Evolutionary conservation across 179 eudicot genomes (phyloP).

Genomic region (Heliamphora pulchella): DNA sequence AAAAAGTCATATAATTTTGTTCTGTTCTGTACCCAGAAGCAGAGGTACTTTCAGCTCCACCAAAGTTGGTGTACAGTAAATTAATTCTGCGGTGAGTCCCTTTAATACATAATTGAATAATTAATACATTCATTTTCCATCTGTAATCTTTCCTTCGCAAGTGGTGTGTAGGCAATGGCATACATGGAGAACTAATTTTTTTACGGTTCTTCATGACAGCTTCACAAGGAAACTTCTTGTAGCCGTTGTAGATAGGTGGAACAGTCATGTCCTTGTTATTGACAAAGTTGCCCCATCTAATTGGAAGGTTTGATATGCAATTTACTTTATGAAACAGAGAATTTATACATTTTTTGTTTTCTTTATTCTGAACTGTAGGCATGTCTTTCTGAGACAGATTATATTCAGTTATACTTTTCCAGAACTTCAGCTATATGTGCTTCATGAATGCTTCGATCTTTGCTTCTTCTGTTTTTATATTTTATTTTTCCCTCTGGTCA

Average conservation of each 20-base stretch:
- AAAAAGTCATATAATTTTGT: constrained; percentile 8
- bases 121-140: background rate
- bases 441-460: background rate
- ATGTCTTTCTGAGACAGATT: background rate
- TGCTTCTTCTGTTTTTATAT: background rate
- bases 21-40: constrained; percentile 47
- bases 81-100: constrained; percentile 61
- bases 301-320: constrained; percentile 60
- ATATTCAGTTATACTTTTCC: background rate
- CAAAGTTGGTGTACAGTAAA: constrained; percentile 89
- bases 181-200: background rate
- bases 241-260: constrained; percentile 71
- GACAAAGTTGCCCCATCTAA: constrained; percentile 60
- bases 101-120: background rate
- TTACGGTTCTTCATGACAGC: constrained; percentile 31
- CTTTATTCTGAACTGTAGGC: background rate
- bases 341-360: background rate
- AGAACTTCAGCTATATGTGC: background rate
- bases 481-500: background rate
- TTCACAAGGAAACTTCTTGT: constrained; percentile 67
- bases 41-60: constrained; percentile 85
- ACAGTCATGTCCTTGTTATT: constrained; percentile 59
- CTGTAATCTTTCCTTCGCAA: constrained; percentile 2
- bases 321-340: background rate
- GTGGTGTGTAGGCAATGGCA: background rate